Evolutionary conservation across 768 basidiomycete genomes (phyloP).

Genomic region (Boletus reticuloceps): DNA sequence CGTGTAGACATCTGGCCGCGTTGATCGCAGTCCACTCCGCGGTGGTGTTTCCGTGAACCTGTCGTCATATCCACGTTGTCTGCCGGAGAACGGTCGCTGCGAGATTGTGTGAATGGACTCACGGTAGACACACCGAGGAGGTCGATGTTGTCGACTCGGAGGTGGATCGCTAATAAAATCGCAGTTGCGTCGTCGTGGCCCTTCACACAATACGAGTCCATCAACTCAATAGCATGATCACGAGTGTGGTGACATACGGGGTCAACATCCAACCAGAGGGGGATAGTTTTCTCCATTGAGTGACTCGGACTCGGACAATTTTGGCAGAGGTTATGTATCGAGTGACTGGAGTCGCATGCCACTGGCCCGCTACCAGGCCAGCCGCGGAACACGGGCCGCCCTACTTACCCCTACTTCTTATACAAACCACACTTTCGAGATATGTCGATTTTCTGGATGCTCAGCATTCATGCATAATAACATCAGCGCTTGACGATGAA

Average conservation of each 20-base stretch:
- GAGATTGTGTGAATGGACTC: constrained; percentile 13
- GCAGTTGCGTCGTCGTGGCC: constrained; percentile 91
- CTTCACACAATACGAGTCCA: constrained; percentile 34
- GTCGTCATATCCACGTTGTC: neutral
- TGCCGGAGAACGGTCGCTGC: neutral
- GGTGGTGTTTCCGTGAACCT: constrained; percentile 83
- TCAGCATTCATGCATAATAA: no score
- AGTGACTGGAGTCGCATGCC: no score
- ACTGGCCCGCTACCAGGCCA: no score
- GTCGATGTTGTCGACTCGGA: constrained; percentile 55
- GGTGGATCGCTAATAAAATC: constrained; percentile 71
- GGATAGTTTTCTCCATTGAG: constrained; percentile 13
- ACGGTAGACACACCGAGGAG: constrained; percentile 87
- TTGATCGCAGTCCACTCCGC: constrained; percentile 63
- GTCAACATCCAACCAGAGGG: constrained; percentile 65
- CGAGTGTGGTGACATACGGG: constrained; percentile 42
- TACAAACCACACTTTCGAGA: no score
- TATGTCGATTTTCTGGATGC: no score
- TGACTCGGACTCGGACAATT: no score
- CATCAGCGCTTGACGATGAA: no score
- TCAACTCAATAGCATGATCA: neutral
- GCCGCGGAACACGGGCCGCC: no score
- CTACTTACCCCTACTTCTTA: no score
- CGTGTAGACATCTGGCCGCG: constrained; percentile 72
- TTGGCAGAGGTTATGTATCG: no score